These are phyloP conservation scores for Thermomucor indicae-seudaticae DNA, from an alignment of 371 early-diverging fungal genomes.

Conservation along the genomic window DNA sequence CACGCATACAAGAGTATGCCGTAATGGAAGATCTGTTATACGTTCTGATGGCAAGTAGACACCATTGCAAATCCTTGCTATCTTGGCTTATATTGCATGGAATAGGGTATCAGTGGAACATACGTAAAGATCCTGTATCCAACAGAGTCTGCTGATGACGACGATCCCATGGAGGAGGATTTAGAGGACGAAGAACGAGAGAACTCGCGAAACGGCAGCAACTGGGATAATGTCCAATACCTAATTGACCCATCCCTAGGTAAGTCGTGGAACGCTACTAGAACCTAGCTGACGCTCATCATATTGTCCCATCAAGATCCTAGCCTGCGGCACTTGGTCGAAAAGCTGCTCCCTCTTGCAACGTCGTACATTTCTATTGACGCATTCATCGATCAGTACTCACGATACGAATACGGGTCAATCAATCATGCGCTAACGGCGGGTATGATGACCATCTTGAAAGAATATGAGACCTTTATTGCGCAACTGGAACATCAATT, in stretches of 20 bases:
- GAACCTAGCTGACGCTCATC: not conserved
- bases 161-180: conserved; percentile 25
- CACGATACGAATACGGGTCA: conserved; percentile 78
- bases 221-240: conserved; percentile 32
- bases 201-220: no score
- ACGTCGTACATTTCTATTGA: conserved; percentile 67
- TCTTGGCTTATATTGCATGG: not conserved
- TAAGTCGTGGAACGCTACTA: conserved; percentile 8
- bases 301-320: conserved; percentile 50
- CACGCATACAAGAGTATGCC: conserved; percentile 71
- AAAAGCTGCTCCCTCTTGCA: conserved; percentile 74
- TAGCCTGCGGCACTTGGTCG: conserved; percentile 70
- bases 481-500: conserved; percentile 88
- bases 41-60: conserved; percentile 68
- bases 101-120: conserved; percentile 81
- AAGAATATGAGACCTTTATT: conserved; percentile 83
- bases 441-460: conserved; percentile 66
- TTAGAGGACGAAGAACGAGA: conserved; percentile 11
- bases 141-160: conserved; percentile 14
- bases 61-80: not conserved
- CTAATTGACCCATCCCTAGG: conserved; percentile 49
- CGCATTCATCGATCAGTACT: conserved; percentile 69
- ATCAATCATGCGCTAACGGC: conserved; percentile 89
- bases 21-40: conserved; percentile 86
- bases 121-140: conserved; percentile 54